phyloP scores from a whole-genome alignment of 169 alveolate species.

The Toxoplasma gondii region DNA sequence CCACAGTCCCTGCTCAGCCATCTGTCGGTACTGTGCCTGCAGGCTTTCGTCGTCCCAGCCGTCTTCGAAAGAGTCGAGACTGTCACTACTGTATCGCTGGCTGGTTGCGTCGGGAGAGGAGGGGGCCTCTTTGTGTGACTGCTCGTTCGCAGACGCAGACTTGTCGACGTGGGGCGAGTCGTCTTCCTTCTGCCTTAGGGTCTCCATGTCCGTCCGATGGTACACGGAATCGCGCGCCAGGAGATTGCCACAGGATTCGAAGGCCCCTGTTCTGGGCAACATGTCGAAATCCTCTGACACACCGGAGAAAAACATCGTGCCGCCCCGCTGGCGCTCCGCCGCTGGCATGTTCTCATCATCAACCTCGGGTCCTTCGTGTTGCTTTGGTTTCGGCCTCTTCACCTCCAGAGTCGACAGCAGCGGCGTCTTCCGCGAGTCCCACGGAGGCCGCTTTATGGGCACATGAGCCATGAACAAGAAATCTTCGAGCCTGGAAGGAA shows the following conservation, averaged over 20 bases:
- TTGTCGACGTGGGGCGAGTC: too few species aligned
- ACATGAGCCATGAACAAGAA: neutral
- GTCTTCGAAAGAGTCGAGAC: too few species aligned
- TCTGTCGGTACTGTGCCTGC: too few species aligned
- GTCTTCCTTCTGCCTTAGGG: too few species aligned
- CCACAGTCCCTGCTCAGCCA: too few species aligned
- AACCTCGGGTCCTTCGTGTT: neutral
- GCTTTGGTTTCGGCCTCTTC: neutral
- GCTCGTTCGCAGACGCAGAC: neutral
- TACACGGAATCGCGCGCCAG: neutral
- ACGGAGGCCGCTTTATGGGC: constrained; percentile 32
- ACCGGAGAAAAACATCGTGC: too few species aligned
- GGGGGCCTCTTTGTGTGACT: neutral
- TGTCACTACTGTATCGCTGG: too few species aligned
- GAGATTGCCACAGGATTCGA: neutral
- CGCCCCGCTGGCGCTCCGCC: neutral
- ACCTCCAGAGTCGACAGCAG: constrained; percentile 23
- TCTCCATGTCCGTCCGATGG: neutral
- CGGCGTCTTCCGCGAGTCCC: constrained; percentile 16
- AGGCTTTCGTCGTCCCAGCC: too few species aligned
- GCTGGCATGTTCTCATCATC: neutral
- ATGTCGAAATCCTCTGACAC: too few species aligned
- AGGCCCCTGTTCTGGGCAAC: too few species aligned
- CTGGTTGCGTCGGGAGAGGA: neutral
- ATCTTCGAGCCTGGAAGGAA: constrained; percentile 11